Evolutionary conservation across 768 basidiomycete genomes (phyloP).

Genomic region (Lepiota subincarnata): DNA sequence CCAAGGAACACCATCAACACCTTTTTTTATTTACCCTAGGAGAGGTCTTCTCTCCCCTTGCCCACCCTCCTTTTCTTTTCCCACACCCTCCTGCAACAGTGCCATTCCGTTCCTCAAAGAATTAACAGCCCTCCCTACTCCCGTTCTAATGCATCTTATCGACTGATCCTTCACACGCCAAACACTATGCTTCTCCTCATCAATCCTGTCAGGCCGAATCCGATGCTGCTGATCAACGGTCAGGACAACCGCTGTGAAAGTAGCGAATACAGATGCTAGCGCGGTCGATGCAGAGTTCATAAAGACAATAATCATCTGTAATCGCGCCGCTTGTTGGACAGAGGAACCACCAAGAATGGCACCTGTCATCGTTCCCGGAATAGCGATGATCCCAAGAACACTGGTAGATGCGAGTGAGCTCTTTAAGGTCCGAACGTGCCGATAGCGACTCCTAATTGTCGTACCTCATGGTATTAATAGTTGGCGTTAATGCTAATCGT

Average conservation of each 20-base stretch:
- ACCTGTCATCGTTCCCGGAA: conserved; percentile 91
- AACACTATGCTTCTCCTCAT: conserved; percentile 20
- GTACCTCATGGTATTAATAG: conserved; percentile 84
- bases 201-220: conserved; percentile 60
- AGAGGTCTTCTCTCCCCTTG: neutral
- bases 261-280: conserved; percentile 63
- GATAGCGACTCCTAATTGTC: conserved; percentile 4
- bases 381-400: conserved; percentile 73
- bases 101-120: neutral
- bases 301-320: conserved; percentile 95
- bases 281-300: conserved; percentile 81
- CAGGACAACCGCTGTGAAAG: conserved; percentile 53
- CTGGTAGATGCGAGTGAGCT: conserved; percentile 27
- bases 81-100: neutral
- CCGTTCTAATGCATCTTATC: neutral
- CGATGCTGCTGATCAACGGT: conserved; percentile 68
- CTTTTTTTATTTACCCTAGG: neutral
- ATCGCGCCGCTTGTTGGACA: conserved; percentile 77
- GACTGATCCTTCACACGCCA: conserved; percentile 10
- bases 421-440: neutral
- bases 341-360: conserved; percentile 84
- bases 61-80: neutral
- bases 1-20: neutral
- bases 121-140: neutral
- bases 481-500: conserved; percentile 74